Evolutionary conservation across 2,329 filamentous ascomycete species (phyloP).

Genomic region (Bisporella sp.): DNA sequence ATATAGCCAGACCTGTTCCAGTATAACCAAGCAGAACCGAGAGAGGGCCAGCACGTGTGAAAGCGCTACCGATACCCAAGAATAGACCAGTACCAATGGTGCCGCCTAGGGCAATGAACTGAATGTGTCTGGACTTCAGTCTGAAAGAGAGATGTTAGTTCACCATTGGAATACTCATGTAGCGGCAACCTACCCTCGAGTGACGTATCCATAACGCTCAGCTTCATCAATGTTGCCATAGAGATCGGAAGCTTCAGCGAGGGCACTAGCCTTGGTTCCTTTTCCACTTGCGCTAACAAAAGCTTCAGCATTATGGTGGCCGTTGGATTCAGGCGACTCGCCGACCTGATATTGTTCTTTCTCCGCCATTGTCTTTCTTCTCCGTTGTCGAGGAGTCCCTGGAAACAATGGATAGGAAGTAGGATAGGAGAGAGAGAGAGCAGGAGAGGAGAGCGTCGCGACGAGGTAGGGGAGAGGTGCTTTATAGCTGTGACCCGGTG

Average conservation of each 20-base stretch:
- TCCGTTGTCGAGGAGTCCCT: neutral
- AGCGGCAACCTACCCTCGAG: slow-evolving; percentile 34
- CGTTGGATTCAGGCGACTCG: slow-evolving; percentile 14
- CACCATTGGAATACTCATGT: neutral
- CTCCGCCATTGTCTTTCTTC: slow-evolving; percentile 15
- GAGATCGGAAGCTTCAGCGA: slow-evolving; percentile 42
- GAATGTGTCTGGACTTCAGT: slow-evolving; percentile 42
- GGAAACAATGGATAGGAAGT: neutral
- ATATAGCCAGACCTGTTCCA: slow-evolving; percentile 44
- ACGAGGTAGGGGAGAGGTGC: neutral
- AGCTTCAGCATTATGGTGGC: slow-evolving; percentile 13
- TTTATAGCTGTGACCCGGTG: neutral
- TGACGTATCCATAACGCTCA: slow-evolving; percentile 44
- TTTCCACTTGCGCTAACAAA: slow-evolving; percentile 15
- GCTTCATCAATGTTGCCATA: slow-evolving; percentile 44
- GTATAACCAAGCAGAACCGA: slow-evolving; percentile 46
- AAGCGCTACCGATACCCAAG: slow-evolving; percentile 44
- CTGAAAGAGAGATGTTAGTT: slow-evolving; percentile 7
- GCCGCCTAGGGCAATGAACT: slow-evolving; percentile 53
- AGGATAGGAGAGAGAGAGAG: neutral
- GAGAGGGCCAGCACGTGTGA: slow-evolving; percentile 46
- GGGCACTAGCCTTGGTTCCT: slow-evolving; percentile 24
- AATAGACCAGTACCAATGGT: slow-evolving; percentile 51
- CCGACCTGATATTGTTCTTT: slow-evolving; percentile 19
- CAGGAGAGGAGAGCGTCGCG: neutral